Percentiles rank a stretch among this genome's conserved stretches.
These are phyloP conservation scores for Euphrasia confusa DNA, from an alignment of 257 asterid species.

Conservation along the genomic window DNA sequence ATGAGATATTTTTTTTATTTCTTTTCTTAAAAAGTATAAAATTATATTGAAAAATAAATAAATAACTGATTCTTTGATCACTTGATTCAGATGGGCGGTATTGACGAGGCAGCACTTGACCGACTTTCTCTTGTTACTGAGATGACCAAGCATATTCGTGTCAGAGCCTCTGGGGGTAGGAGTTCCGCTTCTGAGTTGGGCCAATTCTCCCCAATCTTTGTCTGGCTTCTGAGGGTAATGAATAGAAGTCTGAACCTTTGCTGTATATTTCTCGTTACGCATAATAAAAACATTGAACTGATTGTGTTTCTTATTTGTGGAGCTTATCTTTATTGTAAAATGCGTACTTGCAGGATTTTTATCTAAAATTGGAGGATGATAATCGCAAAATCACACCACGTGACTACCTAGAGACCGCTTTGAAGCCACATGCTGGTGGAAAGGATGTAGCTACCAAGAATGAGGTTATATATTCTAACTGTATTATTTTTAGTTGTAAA, in stretches of 20 bases:
- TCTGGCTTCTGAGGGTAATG: slow-evolving; percentile 96
- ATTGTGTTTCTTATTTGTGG: neutral
- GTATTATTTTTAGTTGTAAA: neutral
- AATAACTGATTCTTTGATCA: slow-evolving; percentile 18
- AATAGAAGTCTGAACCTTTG: neutral
- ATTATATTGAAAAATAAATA: slow-evolving; percentile 1
- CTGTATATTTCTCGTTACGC: slow-evolving; percentile 6
- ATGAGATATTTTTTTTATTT: neutral
- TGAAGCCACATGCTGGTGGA: slow-evolving; percentile 62
- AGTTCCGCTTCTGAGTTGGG: slow-evolving; percentile 87
- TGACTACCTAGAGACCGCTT: slow-evolving; percentile 94
- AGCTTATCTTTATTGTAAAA: slow-evolving; percentile 16
- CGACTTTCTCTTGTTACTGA: slow-evolving; percentile 98
- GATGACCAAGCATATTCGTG: slow-evolving; percentile 99
- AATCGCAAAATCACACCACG: slow-evolving; percentile 89
- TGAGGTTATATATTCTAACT: slow-evolving; percentile 44
- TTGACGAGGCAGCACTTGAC: slow-evolving; percentile 98
- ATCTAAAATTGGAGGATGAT: slow-evolving; percentile 83
- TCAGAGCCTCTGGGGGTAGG: slow-evolving; percentile 86
- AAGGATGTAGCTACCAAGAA: slow-evolving; percentile 83
- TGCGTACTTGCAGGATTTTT: slow-evolving; percentile 67
- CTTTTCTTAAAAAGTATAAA: slow-evolving; percentile 10
- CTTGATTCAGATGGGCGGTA: slow-evolving; percentile 89
- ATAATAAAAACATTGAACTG: slow-evolving; percentile 4
- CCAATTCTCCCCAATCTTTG: slow-evolving; percentile 92